Evolutionary conservation across 805 yeast species (phyloP).

Genomic region (Pichia cephalocereana): DNA sequence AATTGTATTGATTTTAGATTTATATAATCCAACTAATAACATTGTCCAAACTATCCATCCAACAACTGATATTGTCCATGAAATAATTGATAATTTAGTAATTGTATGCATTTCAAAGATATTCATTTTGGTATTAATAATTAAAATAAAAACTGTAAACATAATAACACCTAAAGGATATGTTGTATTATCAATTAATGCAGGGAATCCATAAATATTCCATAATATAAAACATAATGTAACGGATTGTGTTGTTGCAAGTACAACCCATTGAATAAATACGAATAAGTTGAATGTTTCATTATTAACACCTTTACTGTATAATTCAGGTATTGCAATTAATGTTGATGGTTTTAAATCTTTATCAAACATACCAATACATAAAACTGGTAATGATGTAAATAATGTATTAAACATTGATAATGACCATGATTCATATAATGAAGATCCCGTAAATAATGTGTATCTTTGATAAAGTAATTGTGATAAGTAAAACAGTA

Average conservation of each 20-base stretch:
- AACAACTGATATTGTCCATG: slow-evolving; percentile 60
- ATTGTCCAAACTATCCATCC: slow-evolving; percentile 88
- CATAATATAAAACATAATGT: slow-evolving; percentile 59
- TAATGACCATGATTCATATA: slow-evolving; percentile 93
- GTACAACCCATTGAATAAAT: slow-evolving; percentile 68
- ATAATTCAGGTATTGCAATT: slow-evolving; percentile 85
- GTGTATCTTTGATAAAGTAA: slow-evolving; percentile 79
- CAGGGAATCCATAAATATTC: slow-evolving; percentile 61
- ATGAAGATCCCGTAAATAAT: slow-evolving; percentile 83
- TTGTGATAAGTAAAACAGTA: slow-evolving; percentile 83
- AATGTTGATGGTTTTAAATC: slow-evolving; percentile 84
- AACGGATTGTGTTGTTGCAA: slow-evolving; percentile 67
- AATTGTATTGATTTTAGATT: slow-evolving; percentile 41
- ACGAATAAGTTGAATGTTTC: slow-evolving; percentile 63
- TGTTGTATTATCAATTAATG: slow-evolving; percentile 63
- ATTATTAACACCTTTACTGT: slow-evolving; percentile 64
- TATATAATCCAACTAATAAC: slow-evolving; percentile 62
- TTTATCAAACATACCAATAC: slow-evolving; percentile 92
- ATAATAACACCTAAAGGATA: slow-evolving; percentile 75
- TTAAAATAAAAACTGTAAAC: slow-evolving; percentile 61
- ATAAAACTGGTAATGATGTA: slow-evolving; percentile 84
- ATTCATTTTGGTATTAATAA: slow-evolving; percentile 73
- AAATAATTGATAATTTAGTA: slow-evolving; percentile 57
- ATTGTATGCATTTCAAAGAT: slow-evolving; percentile 73
- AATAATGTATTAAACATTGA: slow-evolving; percentile 96